phyloP scores from a whole-genome alignment of 2,329 filamentous ascomycete species.

The Apiospora hydei region DNA sequence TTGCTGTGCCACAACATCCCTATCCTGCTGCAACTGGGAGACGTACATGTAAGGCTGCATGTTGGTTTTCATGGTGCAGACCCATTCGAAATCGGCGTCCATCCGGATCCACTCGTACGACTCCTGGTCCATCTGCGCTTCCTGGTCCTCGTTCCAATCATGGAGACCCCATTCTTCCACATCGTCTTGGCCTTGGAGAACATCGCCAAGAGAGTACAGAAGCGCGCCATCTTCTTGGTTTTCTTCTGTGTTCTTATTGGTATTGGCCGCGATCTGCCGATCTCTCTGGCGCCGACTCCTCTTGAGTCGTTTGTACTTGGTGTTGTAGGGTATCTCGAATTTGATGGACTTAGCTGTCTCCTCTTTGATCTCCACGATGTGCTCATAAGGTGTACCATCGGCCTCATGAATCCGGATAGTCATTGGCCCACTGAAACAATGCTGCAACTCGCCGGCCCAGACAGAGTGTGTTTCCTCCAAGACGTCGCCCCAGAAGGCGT shows the following conservation, averaged over 20 bases:
- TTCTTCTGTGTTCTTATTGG: conserved; percentile 47
- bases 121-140: conserved; percentile 91
- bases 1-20: conserved; percentile 90
- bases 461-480: conserved; percentile 79
- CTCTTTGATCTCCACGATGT: conserved; percentile 95
- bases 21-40: conserved; percentile 94
- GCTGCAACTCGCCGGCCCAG: conserved; percentile 72
- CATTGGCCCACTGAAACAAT: conserved; percentile 94
- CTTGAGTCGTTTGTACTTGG: conserved; percentile 98
- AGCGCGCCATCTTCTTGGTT: conserved; percentile 81
- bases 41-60: conserved; percentile 98
- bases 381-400: conserved; percentile 96
- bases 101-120: conserved; percentile 99
- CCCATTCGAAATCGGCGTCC: conserved; percentile 98
- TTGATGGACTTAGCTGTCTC: conserved; percentile 75
- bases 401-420: conserved; percentile 98
- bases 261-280: conserved; percentile 55
- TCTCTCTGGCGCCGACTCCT: conserved; percentile 73
- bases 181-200: conserved; percentile 84
- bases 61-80: conserved; percentile 80
- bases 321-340: conserved; percentile 97
- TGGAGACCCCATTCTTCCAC: conserved; percentile 82
- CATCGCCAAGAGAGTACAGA: conserved; percentile 90
- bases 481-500: conserved; percentile 83
- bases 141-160: conserved; percentile 90